Evolutionary conservation across 2,329 filamentous ascomycete genomes (phyloP), one percentile per base, ranked within the genome.

Genomic region (Lasiodiplodia citricola): DNA sequence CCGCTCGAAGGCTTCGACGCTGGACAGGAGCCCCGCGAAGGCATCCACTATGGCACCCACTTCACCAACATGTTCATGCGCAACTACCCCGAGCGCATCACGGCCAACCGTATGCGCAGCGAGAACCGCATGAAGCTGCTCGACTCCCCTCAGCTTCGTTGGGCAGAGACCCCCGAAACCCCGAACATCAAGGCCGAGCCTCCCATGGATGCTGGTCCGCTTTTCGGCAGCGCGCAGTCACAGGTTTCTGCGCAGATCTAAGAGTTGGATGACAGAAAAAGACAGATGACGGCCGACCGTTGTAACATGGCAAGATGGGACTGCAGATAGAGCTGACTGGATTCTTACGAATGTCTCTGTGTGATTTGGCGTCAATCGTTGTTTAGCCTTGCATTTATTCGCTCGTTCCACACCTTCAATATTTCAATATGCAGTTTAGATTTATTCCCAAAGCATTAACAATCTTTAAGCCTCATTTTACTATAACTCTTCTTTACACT

Each of bases 61-160:
- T 86, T 85, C 69, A 86, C 83, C 44, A 82, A 85, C 67, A 85
- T 85, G 83, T 84, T 80, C 68, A 75, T 85, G 75, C 78, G 83
- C 18, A 85, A 84, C 73, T 86, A 85, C 60, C 83, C 83, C 0
- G 79, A 84, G 58, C 78, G 83, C 10, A 76, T 83, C 51, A 85
- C 83, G 4, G 84, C 82, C 0, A 74, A 76, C 69, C 75, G 79
- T 23, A 68, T 70, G n/a, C 28, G 57, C 28, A 58, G 25, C 2
- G 71, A 72, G 35, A 51, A 63, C n/a, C 37, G 71, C 5, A 71
- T 72, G 70, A 57, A 52, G 11, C 54, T 70, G 23, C 37, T 71
- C 21, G 51, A 65, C 1, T 50, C 58, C 7, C 58, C 58, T 3
- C 31, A 18, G 8, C 58, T 62, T 14, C 41, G 41, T 18, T 62